These are phyloP conservation scores for Beauveria caledonica DNA, from an alignment of 2,329 filamentous ascomycete genomes.

Conservation along the genomic window DNA sequence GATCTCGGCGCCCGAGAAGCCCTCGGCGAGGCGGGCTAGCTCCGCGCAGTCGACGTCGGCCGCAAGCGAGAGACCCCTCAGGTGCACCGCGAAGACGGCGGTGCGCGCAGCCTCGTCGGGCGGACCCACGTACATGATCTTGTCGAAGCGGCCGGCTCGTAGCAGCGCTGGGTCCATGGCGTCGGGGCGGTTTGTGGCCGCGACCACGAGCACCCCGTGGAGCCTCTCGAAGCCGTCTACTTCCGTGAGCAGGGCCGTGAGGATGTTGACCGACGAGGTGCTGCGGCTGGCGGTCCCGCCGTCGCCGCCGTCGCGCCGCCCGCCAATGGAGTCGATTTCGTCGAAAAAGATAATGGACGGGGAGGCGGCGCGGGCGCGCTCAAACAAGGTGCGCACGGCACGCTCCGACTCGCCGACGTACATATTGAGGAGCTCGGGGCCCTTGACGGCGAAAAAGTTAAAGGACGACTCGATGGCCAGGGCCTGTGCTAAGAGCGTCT, in stretches of 20 bases:
- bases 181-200: conserved; percentile 86
- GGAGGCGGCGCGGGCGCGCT: conserved; percentile 73
- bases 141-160: conserved; percentile 77
- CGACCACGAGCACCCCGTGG: conserved; percentile 76
- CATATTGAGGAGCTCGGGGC: conserved; percentile 89
- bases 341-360: conserved; percentile 96
- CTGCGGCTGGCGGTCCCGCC: conserved; percentile 23
- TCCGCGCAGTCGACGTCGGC: conserved; percentile 56
- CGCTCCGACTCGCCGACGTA: conserved; percentile 94
- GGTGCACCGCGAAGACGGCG: conserved; percentile 67
- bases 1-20: conserved; percentile 82
- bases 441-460: conserved; percentile 93
- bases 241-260: conserved; percentile 84
- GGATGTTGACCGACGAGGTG: conserved; percentile 61
- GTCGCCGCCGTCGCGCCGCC: conserved; percentile 39
- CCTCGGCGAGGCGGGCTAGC: conserved; percentile 59
- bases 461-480: conserved; percentile 83
- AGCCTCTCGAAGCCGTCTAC: conserved; percentile 91
- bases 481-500: conserved; percentile 86
- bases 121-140: conserved; percentile 76
- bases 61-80: conserved; percentile 49
- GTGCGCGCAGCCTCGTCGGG: conserved; percentile 64
- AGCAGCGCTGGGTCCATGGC: conserved; percentile 78
- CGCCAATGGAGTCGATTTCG: conserved; percentile 83
- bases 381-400: conserved; percentile 75